Evolutionary conservation across 441 rosid genomes (phyloP), one percentile per base, ranked within the genome.

Genomic region (Pelargonium cotyledonis): DNA sequence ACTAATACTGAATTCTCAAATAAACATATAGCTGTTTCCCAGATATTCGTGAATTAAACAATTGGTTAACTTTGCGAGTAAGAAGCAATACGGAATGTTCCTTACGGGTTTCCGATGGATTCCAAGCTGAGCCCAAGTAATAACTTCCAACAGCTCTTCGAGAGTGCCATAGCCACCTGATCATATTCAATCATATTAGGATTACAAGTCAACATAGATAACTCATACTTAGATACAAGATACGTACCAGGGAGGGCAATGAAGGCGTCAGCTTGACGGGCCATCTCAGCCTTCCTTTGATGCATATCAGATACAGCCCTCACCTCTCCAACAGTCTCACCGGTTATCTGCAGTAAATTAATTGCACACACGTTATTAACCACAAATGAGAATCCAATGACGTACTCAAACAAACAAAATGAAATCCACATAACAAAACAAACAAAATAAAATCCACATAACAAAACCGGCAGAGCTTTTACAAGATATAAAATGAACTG

Each of bases 121-220:
- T 41, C 92, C 87, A 12, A 88, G 90, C 79, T 88, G 92, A 44
- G 90, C 87, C 92, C 92, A 85, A 47, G 92, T 87, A 75, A 87
- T 87, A 71, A 85, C 89, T 79, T 87, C 92, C 57, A 88, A 86
- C 73, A 88, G 73, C 66, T 88, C 92, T 72, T 88, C 92, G 2
- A 88, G 85, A 49, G 92, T 88, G 65, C 92, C 92, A 72, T 88
- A 88, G 46, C 92, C 92, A 79, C 92, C 92, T 88, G 70, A 73
- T 35, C 23, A 21, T 21, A 18, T 61, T 72, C 35, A 23, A 58
- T 23, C 64, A 14, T 53, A 44, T 15, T 44, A 0, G 63, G 64
- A 66, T 31, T 16, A 63, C 12, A 31, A 19, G 10, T 3, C 12
- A 46, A 9, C n/a, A 3, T 0, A 47, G 11, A 47, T 9, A 9